Evolutionary conservation across 441 rosid genomes (phyloP).

Genomic region (Erodium texanum): DNA sequence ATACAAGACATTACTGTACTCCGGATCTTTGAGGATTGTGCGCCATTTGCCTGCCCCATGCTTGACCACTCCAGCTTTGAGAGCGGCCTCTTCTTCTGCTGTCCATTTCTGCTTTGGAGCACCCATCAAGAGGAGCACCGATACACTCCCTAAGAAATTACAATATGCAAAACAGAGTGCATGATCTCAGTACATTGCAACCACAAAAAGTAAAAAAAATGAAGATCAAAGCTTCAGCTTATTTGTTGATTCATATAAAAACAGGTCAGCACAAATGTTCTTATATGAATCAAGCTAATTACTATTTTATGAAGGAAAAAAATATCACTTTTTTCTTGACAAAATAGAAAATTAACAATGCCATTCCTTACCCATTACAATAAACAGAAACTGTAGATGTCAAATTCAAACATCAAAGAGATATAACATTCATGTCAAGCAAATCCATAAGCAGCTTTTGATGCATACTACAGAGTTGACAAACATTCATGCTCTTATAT

Average conservation of each 20-base stretch:
- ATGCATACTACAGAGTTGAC: too few relatives aligned
- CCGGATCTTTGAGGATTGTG: slow-evolving; percentile 88
- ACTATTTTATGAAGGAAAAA: too few relatives aligned
- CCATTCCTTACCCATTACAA: too few relatives aligned
- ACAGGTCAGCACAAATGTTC: not conserved
- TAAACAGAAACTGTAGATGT: too few relatives aligned
- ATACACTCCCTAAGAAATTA: slow-evolving; percentile 14
- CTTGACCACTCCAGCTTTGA: slow-evolving; percentile 83
- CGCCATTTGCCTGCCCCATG: slow-evolving; percentile 99
- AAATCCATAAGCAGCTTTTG: too few relatives aligned
- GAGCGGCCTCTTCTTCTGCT: slow-evolving; percentile 85
- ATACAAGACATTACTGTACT: slow-evolving; percentile 64
- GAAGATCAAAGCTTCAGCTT: not conserved
- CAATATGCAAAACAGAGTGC: slow-evolving; percentile 13
- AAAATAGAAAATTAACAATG: too few relatives aligned
- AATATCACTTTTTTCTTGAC: too few relatives aligned
- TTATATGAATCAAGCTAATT: too few relatives aligned
- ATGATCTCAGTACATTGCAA: not conserved
- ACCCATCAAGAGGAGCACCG: slow-evolving; percentile 47
- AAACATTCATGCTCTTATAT: too few relatives aligned
- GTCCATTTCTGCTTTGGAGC: slow-evolving; percentile 99
- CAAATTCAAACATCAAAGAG: too few relatives aligned
- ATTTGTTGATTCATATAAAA: not conserved
- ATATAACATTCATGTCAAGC: too few relatives aligned
- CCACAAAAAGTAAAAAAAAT: not conserved